Evolutionary conservation across 2,329 filamentous ascomycete species (phyloP).

Genomic region (Xylariaceae sp.): DNA sequence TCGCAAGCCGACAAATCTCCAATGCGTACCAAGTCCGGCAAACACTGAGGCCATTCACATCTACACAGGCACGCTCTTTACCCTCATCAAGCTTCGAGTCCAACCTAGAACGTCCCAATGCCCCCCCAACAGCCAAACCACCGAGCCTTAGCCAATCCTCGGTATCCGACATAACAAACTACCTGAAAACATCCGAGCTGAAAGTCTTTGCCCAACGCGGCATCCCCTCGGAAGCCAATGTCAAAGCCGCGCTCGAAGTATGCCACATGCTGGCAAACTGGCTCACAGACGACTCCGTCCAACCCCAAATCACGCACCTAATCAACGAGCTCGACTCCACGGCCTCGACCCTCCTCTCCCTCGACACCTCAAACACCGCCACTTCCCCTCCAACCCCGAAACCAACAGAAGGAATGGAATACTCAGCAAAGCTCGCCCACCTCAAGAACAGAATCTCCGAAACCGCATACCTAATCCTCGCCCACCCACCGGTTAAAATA

Average conservation of each 20-base stretch:
- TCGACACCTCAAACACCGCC: slow-evolving; percentile 27
- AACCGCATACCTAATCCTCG: slow-evolving; percentile 67
- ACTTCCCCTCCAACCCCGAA: slow-evolving; percentile 6
- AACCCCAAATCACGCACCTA: slow-evolving; percentile 31
- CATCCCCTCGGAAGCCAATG: slow-evolving; percentile 30
- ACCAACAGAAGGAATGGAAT: slow-evolving; percentile 16
- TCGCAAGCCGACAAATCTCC: background rate
- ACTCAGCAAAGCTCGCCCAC: slow-evolving; percentile 36
- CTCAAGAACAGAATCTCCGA: slow-evolving; percentile 53
- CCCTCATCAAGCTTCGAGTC: background rate
- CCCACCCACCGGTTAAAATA: slow-evolving; percentile 76
- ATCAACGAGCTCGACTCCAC: slow-evolving; percentile 35
- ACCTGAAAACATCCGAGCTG: slow-evolving; percentile 23
- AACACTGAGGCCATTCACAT: no score
- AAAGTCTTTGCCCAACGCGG: slow-evolving; percentile 23
- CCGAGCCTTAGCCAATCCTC: slow-evolving; percentile 12
- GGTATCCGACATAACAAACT: slow-evolving; percentile 28
- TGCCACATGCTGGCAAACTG: slow-evolving; percentile 30
- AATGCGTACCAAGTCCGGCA: background rate
- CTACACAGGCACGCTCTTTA: background rate
- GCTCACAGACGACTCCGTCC: slow-evolving; percentile 30
- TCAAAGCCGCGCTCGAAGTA: slow-evolving; percentile 27
- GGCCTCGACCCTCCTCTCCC: slow-evolving; percentile 34
- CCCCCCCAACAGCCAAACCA: background rate
- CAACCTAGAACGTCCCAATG: background rate